Evolutionary conservation across 352 stramenopile species (phyloP), one percentile per base, ranked within the genome.

Genomic region (Pythium rishiriense): DNA sequence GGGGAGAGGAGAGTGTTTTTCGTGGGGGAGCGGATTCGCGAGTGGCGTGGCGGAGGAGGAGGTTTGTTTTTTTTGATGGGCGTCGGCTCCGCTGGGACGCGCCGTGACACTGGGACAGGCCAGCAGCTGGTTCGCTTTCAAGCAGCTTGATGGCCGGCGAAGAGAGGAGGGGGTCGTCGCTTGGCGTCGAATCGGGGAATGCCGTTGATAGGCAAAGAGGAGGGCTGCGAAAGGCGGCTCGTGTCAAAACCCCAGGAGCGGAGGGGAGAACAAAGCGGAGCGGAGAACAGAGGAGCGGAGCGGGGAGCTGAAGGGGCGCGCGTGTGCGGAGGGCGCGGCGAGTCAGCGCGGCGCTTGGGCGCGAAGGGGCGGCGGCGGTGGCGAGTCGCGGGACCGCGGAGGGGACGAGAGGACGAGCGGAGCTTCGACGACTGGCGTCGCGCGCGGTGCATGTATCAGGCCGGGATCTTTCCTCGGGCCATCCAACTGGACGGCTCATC

Each of bases 311-410:
- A 67, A 66, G 29, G 55, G 39, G 37, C 39, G 48, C 57, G 58
- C n/a, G 45, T 49, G 41, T 47, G 46, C 45, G 45, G 47, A 29
- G 28, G 22, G 48, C 43, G 55, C 57, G 63, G 51, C 63, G 55
- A 70, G 63, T 70, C 63, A 70, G 63, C 55, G 63, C 56, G 63
- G 63, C 55, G 63, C 55, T 59, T 57, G 31, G 63, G 12, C n/a
- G 41, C 37, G 48, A 58, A 58, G 49, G 45, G 58, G 58, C 48
- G 48, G 21, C 45, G 43, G 43, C 56, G 42, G 25, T 6, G 33
- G 33, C 28, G 31, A 57, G 26, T 55, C 17, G 26, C 17, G 49
- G 22, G 25, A 29, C 28, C 14, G 49, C 2, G 49, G 37, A 14
- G 2, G 24, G 17, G 24, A 21, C 29, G 29, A 46, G 49, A 57